phyloP scores from a whole-genome alignment of 1,139 yeast species.

The Maudiozyma humilis region DNA sequence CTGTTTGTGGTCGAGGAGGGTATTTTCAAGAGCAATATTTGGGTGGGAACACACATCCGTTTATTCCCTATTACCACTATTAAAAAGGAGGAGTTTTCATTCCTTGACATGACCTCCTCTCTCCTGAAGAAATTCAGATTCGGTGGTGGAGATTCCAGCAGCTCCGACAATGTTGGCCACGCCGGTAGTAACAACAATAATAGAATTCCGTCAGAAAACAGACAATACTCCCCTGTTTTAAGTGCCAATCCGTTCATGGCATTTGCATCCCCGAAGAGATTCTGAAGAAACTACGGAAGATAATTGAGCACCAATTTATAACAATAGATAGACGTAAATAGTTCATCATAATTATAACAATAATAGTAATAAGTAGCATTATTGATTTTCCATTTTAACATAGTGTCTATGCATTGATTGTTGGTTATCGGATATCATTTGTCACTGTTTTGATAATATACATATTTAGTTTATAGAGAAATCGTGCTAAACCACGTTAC shows the following conservation, averaged over 20 bases:
- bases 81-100: constrained; percentile 29
- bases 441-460: neutral
- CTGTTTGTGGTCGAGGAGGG: constrained; percentile 18
- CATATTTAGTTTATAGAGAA: neutral
- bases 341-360: too few species aligned
- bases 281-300: too few species aligned
- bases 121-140: constrained; percentile 27
- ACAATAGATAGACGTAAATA: too few species aligned
- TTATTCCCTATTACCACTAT: constrained; percentile 49
- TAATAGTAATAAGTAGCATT: too few species aligned
- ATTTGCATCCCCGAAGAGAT: constrained; percentile 6
- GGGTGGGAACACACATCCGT: constrained; percentile 57
- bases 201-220: too few species aligned
- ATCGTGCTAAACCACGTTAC: too few species aligned
- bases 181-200: too few species aligned
- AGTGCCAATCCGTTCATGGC: constrained; percentile 8
- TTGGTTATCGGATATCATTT: too few species aligned
- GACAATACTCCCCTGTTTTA: constrained; percentile 5
- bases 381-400: too few species aligned
- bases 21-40: constrained; percentile 36
- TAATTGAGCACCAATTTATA: too few species aligned
- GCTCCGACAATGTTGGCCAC: constrained; percentile 4
- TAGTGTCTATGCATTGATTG: too few species aligned
- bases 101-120: constrained; percentile 32
- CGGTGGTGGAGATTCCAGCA: constrained; percentile 12